Conservation (phyloP, 371 early-diverging fungal genomes). For the Coemansia sp. region DNA sequence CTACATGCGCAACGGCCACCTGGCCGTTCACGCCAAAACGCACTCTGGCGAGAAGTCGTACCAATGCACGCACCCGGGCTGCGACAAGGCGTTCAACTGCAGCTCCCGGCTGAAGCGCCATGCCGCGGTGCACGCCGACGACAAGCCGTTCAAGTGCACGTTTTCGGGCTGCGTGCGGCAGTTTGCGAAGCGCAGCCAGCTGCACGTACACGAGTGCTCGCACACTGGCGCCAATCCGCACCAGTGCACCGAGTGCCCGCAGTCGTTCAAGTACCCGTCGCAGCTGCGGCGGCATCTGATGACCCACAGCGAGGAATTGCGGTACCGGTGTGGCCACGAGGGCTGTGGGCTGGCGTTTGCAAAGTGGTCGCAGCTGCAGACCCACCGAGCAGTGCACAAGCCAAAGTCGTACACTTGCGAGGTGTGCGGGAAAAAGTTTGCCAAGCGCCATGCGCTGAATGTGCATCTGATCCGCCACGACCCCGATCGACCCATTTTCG, state of each 20-base stretch:
- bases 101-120: conserved; percentile 49
- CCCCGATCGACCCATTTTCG: conserved; percentile 41
- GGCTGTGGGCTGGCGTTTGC: conserved; percentile 45
- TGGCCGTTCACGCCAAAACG: conserved; percentile 32
- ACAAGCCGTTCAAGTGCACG: conserved; percentile 18
- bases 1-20: conserved; percentile 49
- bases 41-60: conserved; percentile 11
- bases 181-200: conserved; percentile 40
- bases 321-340: conserved; percentile 50
- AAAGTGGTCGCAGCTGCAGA: conserved; percentile 55
- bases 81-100: conserved; percentile 30
- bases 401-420: conserved; percentile 31
- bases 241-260: conserved; percentile 45
- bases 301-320: conserved; percentile 21
- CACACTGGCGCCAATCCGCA: conserved; percentile 48
- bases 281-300: conserved; percentile 47
- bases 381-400: conserved; percentile 51
- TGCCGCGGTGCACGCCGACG: conserved; percentile 3
- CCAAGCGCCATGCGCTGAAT: conserved; percentile 39
- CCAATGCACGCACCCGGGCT: conserved; percentile 23
- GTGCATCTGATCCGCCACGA: conserved; percentile 52
- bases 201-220: conserved; percentile 29
- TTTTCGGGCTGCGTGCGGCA: conserved; percentile 22
- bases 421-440: conserved; percentile 50
- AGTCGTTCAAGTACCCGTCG: conserved; percentile 48